These are phyloP conservation scores for Lentinus brumalis DNA, from an alignment of 768 basidiomycete species.

Conservation along the genomic window DNA sequence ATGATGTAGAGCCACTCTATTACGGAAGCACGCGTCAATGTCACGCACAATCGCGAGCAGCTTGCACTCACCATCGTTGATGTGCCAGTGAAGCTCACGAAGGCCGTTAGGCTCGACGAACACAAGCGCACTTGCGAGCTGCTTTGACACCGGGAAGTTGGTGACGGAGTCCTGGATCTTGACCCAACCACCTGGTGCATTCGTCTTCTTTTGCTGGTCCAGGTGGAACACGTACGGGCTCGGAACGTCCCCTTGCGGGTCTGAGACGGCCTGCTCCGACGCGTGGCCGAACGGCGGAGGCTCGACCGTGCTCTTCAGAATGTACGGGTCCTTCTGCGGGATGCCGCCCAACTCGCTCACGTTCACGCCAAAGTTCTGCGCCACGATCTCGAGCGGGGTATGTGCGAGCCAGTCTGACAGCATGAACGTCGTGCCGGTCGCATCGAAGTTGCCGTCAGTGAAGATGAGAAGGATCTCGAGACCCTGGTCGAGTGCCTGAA, in stretches of 20 bases:
- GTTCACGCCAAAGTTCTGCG: conserved; percentile 29
- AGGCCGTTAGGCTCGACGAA: conserved; percentile 30
- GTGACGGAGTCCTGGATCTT: conserved; percentile 30
- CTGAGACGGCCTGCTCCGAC: conserved; percentile 18
- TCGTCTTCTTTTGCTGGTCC: conserved; percentile 22
- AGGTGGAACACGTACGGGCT: conserved; percentile 26
- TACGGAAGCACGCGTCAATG: too few relatives aligned
- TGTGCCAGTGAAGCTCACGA: conserved; percentile 31
- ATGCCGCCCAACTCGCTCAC: conserved; percentile 20
- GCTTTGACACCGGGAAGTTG: conserved; percentile 27
- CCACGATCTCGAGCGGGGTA: conserved; percentile 30
- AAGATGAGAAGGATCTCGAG: conserved; percentile 31
- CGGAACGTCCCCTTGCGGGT: conserved; percentile 22
- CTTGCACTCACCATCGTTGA: conserved; percentile 22
- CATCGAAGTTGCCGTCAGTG: conserved; percentile 32
- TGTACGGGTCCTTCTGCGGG: conserved; percentile 30
- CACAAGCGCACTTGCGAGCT: conserved; percentile 26
- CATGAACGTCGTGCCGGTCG: conserved; percentile 32
- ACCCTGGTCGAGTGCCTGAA: conserved; percentile 29
- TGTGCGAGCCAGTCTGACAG: conserved; percentile 32
- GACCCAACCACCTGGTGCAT: conserved; percentile 29
- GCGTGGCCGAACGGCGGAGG: conserved; percentile 25
- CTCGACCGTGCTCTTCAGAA: conserved; percentile 21
- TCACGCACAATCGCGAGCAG: too few relatives aligned
- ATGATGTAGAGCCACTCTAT: conserved; percentile 30